A percentile compares a stretch with the other conserved stretches of the same genome.
Evolutionary conservation across 2,329 filamentous ascomycete genomes (phyloP).

Genomic region (Drechslerella stenobrocha): DNA sequence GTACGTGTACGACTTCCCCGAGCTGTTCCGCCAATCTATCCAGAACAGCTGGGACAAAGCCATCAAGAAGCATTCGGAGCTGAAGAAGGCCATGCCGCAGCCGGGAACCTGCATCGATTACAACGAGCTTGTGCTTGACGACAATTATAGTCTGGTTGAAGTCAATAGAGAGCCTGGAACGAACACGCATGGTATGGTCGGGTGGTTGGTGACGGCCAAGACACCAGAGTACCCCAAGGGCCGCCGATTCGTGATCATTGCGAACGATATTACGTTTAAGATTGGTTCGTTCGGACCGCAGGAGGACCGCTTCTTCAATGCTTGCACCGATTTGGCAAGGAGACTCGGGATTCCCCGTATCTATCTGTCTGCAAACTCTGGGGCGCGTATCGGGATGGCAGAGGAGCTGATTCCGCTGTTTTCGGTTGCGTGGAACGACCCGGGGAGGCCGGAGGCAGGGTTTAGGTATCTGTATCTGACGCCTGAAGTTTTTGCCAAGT

Average conservation of each 20-base stretch:
- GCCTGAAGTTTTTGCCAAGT: conserved; percentile 79
- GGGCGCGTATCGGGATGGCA: conserved; percentile 93
- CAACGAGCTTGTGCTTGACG: conserved; percentile 91
- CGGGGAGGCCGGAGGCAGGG: conserved; percentile 75
- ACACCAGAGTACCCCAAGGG: conserved; percentile 95
- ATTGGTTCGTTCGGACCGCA: conserved; percentile 96
- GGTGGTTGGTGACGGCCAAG: conserved; percentile 91
- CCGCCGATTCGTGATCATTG: conserved; percentile 89
- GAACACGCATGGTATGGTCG: conserved; percentile 97
- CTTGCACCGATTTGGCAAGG: conserved; percentile 94
- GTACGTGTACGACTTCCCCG: conserved; percentile 99
- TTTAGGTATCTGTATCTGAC: conserved; percentile 98
- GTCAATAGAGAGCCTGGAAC: conserved; percentile 93
- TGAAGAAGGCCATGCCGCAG: conserved; percentile 79
- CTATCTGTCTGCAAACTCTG: conserved; percentile 97
- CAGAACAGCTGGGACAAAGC: conserved; percentile 89
- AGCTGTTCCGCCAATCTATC: conserved; percentile 96
- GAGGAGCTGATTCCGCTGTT: conserved; percentile 97
- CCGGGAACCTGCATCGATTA: conserved; percentile 90
- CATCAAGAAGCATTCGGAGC: conserved; percentile 70
- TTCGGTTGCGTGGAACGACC: conserved; percentile 94
- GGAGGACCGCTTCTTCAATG: conserved; percentile 98
- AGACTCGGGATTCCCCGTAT: conserved; percentile 94
- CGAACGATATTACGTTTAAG: conserved; percentile 99
- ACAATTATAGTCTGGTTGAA: conserved; percentile 86